Evolutionary conservation across 163 green algal species (phyloP).

Genomic region (Volvox carteri): DNA sequence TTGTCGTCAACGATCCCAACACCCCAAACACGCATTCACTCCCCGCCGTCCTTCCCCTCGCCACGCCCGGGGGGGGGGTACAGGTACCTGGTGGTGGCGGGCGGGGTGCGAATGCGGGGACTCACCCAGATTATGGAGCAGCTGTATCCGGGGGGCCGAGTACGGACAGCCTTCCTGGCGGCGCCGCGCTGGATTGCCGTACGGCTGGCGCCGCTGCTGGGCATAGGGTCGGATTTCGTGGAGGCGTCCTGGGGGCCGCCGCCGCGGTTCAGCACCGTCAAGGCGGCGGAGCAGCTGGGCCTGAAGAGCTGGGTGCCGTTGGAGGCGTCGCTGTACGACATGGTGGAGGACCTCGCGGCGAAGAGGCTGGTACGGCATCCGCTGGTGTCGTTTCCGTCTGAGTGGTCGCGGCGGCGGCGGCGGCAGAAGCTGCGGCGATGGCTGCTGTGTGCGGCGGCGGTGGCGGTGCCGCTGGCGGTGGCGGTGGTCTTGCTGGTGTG

Average conservation of each 20-base stretch:
- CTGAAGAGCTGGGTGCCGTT: neutral
- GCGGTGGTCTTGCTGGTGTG: neutral
- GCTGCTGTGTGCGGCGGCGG: neutral
- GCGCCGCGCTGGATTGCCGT: conserved; percentile 18
- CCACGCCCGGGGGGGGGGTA: too few species aligned
- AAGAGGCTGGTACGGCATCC: conserved; percentile 40
- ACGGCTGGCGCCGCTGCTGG: conserved; percentile 24
- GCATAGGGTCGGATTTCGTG: conserved; percentile 13
- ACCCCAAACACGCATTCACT: too few species aligned
- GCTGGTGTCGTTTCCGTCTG: too few species aligned
- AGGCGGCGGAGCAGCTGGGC: conserved; percentile 12
- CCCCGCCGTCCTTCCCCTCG: too few species aligned
- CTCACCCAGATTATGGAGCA: neutral
- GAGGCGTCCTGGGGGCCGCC: conserved; percentile 21
- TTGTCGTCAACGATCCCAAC: too few species aligned
- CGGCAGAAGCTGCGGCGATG: neutral
- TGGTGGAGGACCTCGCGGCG: conserved; percentile 43
- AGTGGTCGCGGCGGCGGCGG: neutral
- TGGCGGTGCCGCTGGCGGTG: neutral
- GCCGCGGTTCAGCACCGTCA: neutral
- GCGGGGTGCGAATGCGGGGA: neutral
- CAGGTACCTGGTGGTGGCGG: conserved; percentile 33
- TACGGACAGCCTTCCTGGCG: neutral
- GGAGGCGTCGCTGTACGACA: conserved; percentile 43
- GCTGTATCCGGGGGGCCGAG: conserved; percentile 37